A percentile compares a stretch with the other conserved stretches of the same genome.
phyloP scores from a whole-genome alignment of 495 filamentous ascomycete species.

The Friedmanniomyces endolithicus region DNA sequence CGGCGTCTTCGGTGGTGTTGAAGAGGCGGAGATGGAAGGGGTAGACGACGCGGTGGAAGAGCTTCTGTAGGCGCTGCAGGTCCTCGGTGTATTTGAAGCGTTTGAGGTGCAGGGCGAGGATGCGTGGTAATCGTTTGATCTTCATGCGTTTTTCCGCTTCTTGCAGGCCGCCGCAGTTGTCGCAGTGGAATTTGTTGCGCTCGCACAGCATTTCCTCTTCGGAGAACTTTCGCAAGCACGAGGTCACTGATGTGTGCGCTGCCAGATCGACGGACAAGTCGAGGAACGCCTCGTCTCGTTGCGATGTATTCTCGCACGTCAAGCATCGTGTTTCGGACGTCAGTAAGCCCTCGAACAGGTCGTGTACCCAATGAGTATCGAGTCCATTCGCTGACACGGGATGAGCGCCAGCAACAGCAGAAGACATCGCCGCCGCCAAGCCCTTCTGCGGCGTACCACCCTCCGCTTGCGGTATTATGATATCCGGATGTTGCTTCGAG shows the following conservation, averaged over 20 bases:
- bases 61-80: constrained; percentile 80
- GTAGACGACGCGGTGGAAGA: constrained; percentile 94
- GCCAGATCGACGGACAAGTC: constrained; percentile 94
- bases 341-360: constrained; percentile 86
- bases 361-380: constrained; percentile 72
- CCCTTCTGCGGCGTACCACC: constrained; percentile 32
- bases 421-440: constrained; percentile 18
- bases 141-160: constrained; percentile 99
- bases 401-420: constrained; percentile 14
- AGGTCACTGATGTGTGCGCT: constrained; percentile 90
- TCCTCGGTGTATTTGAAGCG: constrained; percentile 98
- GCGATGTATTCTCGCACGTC: constrained; percentile 90
- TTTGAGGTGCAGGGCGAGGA: constrained; percentile 85
- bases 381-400: constrained; percentile 9
- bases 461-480: constrained; percentile 21
- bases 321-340: constrained; percentile 95
- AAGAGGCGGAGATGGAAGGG: constrained; percentile 93
- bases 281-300: constrained; percentile 87
- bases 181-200: constrained; percentile 96
- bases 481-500: constrained; percentile 38
- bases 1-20: constrained; percentile 94
- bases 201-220: constrained; percentile 98
- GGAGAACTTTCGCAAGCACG: constrained; percentile 88
- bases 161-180: constrained; percentile 90
- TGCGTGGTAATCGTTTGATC: constrained; percentile 85